Evolutionary conservation across 1,284 basidiomycete genomes (phyloP).

Genomic region (Boletus mariae): DNA sequence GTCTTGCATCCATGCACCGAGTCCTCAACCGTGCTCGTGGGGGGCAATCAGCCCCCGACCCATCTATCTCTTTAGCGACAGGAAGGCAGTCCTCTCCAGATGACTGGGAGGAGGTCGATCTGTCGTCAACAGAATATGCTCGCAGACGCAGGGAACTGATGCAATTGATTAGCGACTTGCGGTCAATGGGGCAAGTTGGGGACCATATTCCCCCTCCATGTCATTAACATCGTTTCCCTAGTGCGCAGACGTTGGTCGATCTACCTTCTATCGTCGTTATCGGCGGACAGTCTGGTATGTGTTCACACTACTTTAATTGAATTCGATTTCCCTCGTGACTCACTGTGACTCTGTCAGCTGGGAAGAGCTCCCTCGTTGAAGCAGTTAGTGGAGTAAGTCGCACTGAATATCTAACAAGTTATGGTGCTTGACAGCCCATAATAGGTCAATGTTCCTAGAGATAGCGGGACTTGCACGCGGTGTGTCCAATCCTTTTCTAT

Average conservation of each 20-base stretch:
- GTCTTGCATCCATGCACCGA: constrained; percentile 9
- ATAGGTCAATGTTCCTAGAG: constrained; percentile 56
- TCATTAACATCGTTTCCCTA: constrained; percentile 18
- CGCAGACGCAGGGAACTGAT: constrained; percentile 44
- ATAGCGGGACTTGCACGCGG: constrained; percentile 59
- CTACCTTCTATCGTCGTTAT: constrained; percentile 54
- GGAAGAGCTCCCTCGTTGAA: constrained; percentile 59
- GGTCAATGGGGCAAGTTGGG: constrained; percentile 41
- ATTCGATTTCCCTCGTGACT: not conserved
- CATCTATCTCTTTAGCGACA: not conserved
- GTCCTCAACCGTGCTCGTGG: not conserved
- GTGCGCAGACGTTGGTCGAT: constrained; percentile 41
- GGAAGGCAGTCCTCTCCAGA: constrained; percentile 9
- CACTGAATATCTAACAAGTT: not conserved
- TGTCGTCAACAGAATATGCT: constrained; percentile 43
- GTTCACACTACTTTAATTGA: not conserved
- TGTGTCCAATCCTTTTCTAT: constrained; percentile 14
- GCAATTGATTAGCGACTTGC: constrained; percentile 42
- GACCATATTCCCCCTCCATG: not conserved
- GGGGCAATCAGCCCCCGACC: not conserved
- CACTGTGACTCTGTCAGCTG: constrained; percentile 36
- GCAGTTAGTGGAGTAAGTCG: constrained; percentile 50
- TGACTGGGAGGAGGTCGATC: constrained; percentile 13
- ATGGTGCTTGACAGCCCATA: not conserved
- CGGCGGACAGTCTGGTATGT: constrained; percentile 56